Evolutionary conservation across 2,329 filamentous ascomycete species (phyloP), one percentile per base, ranked within the genome.

Genomic region (Alternaria sp.): DNA sequence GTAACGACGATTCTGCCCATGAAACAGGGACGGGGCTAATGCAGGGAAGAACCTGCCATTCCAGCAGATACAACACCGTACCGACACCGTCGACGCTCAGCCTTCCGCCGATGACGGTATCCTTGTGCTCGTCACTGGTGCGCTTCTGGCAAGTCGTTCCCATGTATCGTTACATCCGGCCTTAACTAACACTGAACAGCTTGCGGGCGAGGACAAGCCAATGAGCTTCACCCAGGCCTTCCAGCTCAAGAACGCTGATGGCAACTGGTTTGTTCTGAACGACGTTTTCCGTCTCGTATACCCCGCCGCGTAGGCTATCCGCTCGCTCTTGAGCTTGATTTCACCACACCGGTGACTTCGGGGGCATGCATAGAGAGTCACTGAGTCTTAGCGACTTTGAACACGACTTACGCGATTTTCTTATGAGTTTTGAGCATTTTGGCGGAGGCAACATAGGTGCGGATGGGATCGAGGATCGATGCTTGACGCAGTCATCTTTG

Each of bases 261-360:
- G 75, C 54, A 90, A 89, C 73, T 89, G 86, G 82, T 97, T 88
- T 81, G 91, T 98, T 79, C 90, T 90, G 85, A 97, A 98, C 86
- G 95, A 98, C 81, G 84, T 98, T 80, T 98, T 98, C 89, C 92
- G 92, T 83, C 88, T 98, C 66, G 88, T 97, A 72, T 95, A 92
- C 82, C 80, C 83, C 49, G 82, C 78, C 62, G 73, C 76, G 63
- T 80, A 79, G 67, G 61, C 54, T 30, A 44, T 47, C 11, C 28
- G 44, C 55, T 43, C 30, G 26, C 7, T 28, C 13, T 5, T 23
- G 21, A 25, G 49, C 44, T 36, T 32, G 43, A 26, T 12, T 23
- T 32, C 25, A 43, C 21, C 21, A 28, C 10, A 19, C 10, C n/a
- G 15, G 52, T 36, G 49, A 21, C 15, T 26, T 19, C 15, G 21